A percentile compares a stretch with the other conserved stretches of the same genome.
Evolutionary conservation across 2,329 filamentous ascomycete species (phyloP).

Genomic region (Herpomyces periplanetae): DNA sequence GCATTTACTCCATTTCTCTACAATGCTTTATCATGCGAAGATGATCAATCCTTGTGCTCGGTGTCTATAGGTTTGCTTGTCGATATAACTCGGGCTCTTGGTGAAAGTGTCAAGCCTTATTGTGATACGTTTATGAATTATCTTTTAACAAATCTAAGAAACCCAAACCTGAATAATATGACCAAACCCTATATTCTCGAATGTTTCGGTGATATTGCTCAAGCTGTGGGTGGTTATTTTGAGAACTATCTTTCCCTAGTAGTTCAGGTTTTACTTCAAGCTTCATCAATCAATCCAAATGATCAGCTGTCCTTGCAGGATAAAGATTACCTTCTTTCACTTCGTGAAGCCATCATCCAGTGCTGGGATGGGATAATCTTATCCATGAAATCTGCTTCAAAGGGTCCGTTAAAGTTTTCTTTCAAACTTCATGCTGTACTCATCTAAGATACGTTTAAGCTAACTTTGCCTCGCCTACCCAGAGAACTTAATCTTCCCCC

Average conservation of each 20-base stretch:
- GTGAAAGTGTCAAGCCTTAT: slow-evolving; percentile 61
- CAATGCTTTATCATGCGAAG: slow-evolving; percentile 73
- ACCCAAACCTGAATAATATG: slow-evolving; percentile 53
- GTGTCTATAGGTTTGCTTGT: slow-evolving; percentile 93
- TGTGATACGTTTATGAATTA: slow-evolving; percentile 98
- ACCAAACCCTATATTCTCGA: slow-evolving; percentile 94
- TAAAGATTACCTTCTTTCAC: slow-evolving; percentile 74
- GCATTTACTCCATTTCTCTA: slow-evolving; percentile 67
- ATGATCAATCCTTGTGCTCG: slow-evolving; percentile 66
- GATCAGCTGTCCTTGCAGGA: slow-evolving; percentile 65
- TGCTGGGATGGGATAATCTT: slow-evolving; percentile 90
- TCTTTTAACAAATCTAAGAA: slow-evolving; percentile 59
- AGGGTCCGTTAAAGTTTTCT: slow-evolving; percentile 15
- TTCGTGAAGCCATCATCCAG: slow-evolving; percentile 93
- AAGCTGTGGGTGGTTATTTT: slow-evolving; percentile 63
- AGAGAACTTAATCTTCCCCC: slow-evolving; percentile 32
- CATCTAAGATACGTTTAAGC: background rate
- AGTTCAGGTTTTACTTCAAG: slow-evolving; percentile 70
- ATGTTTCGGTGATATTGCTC: slow-evolving; percentile 88
- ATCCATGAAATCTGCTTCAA: slow-evolving; percentile 47
- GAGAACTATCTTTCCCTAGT: slow-evolving; percentile 76
- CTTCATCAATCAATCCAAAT: slow-evolving; percentile 36
- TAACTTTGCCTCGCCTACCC: slow-evolving; percentile 5
- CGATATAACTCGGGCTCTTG: slow-evolving; percentile 68
- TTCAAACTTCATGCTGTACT: slow-evolving; percentile 3